Evolutionary conservation across 2,329 filamentous ascomycete genomes (phyloP).

Genomic region (Teratosphaeria zuluensis): DNA sequence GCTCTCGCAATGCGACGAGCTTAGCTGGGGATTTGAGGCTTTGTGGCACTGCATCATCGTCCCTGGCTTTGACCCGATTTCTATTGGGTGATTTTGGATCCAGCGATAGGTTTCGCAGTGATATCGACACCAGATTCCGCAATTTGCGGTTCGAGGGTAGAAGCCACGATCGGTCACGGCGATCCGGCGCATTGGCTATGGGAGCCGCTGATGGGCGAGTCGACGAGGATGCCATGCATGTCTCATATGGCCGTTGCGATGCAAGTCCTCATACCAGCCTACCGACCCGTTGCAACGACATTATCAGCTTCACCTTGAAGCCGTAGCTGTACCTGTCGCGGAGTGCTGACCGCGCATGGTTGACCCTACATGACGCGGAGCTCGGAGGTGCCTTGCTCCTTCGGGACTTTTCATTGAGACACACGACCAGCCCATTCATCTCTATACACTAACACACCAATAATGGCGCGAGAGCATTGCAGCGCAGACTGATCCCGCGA

Average conservation of each 20-base stretch:
- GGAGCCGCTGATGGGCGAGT: not conserved
- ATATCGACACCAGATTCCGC: constrained; percentile 78
- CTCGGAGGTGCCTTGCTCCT: not conserved
- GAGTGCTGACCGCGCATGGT: not conserved
- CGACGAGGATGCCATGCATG: constrained; percentile 12
- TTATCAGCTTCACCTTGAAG: not conserved
- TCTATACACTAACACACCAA: not conserved
- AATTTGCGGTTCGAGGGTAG: constrained; percentile 66
- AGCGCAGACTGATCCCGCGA: not conserved
- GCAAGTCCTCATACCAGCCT: not conserved
- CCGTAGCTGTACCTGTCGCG: not conserved
- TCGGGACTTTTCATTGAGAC: not conserved
- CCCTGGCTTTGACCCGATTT: constrained; percentile 52
- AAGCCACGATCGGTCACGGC: constrained; percentile 40
- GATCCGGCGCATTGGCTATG: not conserved
- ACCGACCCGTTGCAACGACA: not conserved
- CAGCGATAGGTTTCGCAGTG: constrained; percentile 75
- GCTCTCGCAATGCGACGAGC: constrained; percentile 45
- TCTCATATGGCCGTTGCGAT: not conserved
- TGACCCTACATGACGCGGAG: not conserved
- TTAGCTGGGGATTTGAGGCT: constrained; percentile 58
- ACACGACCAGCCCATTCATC: not conserved
- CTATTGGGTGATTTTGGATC: constrained; percentile 38
- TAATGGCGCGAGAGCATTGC: not conserved
- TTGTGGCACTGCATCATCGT: constrained; percentile 65